These are phyloP conservation scores for Tylopilus subfusipes DNA, from an alignment of 768 basidiomycete genomes.

Conservation along the genomic window DNA sequence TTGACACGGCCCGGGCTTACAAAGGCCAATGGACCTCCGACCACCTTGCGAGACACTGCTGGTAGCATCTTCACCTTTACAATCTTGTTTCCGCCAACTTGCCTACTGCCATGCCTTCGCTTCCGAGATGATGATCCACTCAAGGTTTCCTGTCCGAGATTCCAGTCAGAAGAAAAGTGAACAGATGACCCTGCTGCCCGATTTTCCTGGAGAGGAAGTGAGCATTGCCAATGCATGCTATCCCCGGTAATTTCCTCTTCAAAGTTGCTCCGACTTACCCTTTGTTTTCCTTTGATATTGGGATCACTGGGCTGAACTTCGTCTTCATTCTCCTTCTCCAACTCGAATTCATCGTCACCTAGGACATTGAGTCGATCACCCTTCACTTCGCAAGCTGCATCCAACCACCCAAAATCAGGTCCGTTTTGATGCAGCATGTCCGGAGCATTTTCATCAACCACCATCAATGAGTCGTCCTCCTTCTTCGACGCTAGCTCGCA, in stretches of 20 bases:
- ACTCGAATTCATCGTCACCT: constrained; percentile 11
- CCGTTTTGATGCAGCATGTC: constrained; percentile 14
- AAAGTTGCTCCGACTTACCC: constrained; percentile 1
- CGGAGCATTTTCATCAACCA: constrained; percentile 28
- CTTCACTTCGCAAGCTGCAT: constrained; percentile 26
- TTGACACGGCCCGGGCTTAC: constrained; percentile 24
- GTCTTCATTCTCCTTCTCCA: constrained; percentile 19
- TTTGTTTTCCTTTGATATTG: constrained; percentile 3
- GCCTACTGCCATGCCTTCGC: constrained; percentile 9
- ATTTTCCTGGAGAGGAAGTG: constrained; percentile 3
- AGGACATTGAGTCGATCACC: constrained; percentile 23
- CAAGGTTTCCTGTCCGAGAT: constrained; percentile 11
- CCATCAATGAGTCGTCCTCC: constrained; percentile 30
- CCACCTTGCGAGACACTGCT: constrained; percentile 2
- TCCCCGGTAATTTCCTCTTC: constrained; percentile 1
- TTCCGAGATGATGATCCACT: constrained; percentile 12
- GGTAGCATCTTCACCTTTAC: constrained; percentile 23
- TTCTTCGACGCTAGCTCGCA: constrained; percentile 2
- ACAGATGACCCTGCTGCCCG: neutral
- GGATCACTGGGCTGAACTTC: constrained; percentile 7
- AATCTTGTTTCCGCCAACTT: constrained; percentile 16
- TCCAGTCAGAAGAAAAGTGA: constrained; percentile 24
- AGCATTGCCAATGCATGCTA: neutral
- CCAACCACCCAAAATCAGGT: constrained; percentile 25
- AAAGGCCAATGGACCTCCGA: constrained; percentile 13